phyloP scores from a whole-genome alignment of 2,329 filamentous ascomycete species.

The Colletotrichum echinochloae region DNA sequence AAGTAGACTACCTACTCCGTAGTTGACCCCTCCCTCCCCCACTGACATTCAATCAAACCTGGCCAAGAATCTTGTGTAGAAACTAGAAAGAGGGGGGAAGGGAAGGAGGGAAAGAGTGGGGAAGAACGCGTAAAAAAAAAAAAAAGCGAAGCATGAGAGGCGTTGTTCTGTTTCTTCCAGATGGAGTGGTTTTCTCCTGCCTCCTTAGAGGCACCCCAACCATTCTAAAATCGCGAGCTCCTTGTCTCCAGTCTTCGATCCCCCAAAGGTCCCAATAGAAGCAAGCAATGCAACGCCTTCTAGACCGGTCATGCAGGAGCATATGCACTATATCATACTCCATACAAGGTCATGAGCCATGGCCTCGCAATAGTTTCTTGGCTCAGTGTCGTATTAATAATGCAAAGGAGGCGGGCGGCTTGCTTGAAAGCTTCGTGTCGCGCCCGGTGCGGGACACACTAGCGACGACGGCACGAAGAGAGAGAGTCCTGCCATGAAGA shows the following conservation, averaged over 20 bases:
- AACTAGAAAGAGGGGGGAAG: too few relatives aligned
- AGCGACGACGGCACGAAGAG: background rate
- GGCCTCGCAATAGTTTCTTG: background rate
- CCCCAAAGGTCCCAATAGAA: background rate
- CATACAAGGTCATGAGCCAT: background rate
- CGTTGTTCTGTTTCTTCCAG: slow-evolving; percentile 34
- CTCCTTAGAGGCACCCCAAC: slow-evolving; percentile 23
- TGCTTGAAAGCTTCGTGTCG: slow-evolving; percentile 1
- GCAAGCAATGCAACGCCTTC: slow-evolving; percentile 4
- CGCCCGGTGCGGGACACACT: background rate
- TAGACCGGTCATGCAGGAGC: slow-evolving; percentile 6
- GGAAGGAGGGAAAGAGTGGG: too few relatives aligned
- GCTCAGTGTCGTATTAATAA: background rate
- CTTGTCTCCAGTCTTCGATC: background rate
- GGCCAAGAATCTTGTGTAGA: slow-evolving; percentile 6
- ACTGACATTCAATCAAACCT: background rate
- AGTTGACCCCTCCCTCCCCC: background rate
- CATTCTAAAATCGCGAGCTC: slow-evolving; percentile 27
- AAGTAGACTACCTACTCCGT: background rate
- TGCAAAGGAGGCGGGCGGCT: slow-evolving; percentile 9
- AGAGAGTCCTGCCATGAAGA: background rate
- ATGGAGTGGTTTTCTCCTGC: background rate
- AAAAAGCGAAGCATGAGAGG: slow-evolving; percentile 10
- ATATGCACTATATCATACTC: background rate
- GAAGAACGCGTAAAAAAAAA: too few relatives aligned